These are phyloP conservation scores for Strobilomyces confusus DNA, from an alignment of 768 basidiomycete genomes.

Conservation along the genomic window DNA sequence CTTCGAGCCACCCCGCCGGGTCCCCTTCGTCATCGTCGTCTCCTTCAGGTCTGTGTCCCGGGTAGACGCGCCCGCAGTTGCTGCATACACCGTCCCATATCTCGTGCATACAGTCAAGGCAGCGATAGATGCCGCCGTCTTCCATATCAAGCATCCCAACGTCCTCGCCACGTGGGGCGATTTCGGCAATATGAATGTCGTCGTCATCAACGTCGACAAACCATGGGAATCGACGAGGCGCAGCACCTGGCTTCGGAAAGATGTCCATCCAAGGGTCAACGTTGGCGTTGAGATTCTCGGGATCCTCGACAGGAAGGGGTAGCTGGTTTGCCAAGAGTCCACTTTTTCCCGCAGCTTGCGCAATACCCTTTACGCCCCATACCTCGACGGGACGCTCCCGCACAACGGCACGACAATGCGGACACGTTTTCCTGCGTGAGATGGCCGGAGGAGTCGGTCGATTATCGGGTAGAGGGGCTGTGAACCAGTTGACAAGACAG, in stretches of 20 bases:
- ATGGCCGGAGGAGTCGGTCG: constrained; percentile 24
- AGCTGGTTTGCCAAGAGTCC: constrained; percentile 37
- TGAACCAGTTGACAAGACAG: constrained; percentile 79
- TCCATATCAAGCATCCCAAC: constrained; percentile 69
- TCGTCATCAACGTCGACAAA: constrained; percentile 23
- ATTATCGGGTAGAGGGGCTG: constrained; percentile 35
- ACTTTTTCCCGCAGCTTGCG: constrained; percentile 47
- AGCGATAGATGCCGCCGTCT: constrained; percentile 75
- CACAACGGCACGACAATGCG: constrained; percentile 43
- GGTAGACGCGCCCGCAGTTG: constrained; percentile 55
- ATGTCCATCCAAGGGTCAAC: constrained; percentile 66
- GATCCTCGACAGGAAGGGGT: constrained; percentile 26
- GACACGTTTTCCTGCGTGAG: constrained; percentile 40
- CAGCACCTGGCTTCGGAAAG: constrained; percentile 36
- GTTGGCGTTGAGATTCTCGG: constrained; percentile 22
- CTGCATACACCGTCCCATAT: constrained; percentile 69
- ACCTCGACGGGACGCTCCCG: constrained; percentile 44
- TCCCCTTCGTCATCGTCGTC: constrained; percentile 29
- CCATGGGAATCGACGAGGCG: constrained; percentile 18
- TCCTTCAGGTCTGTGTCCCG: constrained; percentile 40
- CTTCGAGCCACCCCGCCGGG: constrained; percentile 33
- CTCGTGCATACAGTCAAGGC: constrained; percentile 74
- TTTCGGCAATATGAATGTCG: constrained; percentile 12
- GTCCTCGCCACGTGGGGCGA: constrained; percentile 30
- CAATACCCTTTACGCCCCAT: constrained; percentile 47